phyloP scores from a whole-genome alignment of 176 grass and related monocot genomes.

The Musa beccarii region DNA sequence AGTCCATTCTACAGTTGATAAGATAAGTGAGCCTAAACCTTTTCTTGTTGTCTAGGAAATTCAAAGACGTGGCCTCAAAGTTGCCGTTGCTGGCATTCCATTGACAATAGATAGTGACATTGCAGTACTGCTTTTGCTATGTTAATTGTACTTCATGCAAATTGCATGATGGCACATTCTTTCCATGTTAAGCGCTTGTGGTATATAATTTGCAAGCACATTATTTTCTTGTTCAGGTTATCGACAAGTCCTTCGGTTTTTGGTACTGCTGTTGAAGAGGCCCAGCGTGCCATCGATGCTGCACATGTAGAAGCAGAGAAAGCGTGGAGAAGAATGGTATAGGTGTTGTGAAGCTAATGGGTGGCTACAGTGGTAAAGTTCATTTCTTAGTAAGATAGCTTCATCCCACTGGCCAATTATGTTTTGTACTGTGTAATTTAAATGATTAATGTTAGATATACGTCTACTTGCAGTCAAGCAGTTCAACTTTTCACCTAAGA shows the following conservation, averaged over 20 bases:
- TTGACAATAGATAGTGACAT: conserved; percentile 11
- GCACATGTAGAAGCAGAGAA: conserved; percentile 14
- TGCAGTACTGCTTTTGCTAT: neutral
- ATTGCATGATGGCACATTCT: neutral
- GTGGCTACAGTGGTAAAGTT: conserved; percentile 2
- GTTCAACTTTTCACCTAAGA: neutral
- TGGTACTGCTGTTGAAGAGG: conserved; percentile 17
- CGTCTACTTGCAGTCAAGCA: neutral
- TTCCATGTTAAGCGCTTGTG: neutral
- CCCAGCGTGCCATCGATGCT: conserved; percentile 9
- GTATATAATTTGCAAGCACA: neutral
- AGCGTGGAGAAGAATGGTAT: conserved; percentile 14
- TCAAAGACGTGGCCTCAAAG: neutral
- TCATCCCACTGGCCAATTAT: neutral
- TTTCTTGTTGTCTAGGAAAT: neutral
- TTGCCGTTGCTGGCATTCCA: conserved; percentile 13
- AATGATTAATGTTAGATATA: neutral
- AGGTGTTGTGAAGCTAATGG: conserved; percentile 13
- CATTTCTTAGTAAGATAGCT: neutral
- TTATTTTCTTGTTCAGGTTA: conserved; percentile 1
- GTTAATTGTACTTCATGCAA: neutral
- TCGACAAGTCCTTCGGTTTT: conserved; percentile 15
- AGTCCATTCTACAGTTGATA: no score
- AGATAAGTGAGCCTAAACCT: neutral
- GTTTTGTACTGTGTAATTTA: neutral